These are phyloP conservation scores for Pyracantha coccinea DNA, from an alignment of 331 rosid genomes.

Conservation along the genomic window DNA sequence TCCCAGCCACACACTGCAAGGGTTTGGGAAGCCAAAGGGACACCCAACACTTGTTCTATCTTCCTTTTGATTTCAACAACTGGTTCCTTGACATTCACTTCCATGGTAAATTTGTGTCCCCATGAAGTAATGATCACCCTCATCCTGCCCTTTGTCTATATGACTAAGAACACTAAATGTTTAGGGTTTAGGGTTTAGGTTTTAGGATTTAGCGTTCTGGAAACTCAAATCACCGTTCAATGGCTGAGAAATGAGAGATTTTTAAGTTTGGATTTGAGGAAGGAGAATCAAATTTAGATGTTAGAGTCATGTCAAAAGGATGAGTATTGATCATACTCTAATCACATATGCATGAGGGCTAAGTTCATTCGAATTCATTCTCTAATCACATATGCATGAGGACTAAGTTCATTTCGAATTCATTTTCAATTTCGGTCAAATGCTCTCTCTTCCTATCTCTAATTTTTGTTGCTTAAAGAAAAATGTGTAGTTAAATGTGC, in stretches of 20 bases:
- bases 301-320: slow-evolving; percentile 32
- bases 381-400: not conserved
- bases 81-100: slow-evolving; percentile 48
- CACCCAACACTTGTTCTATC: slow-evolving; percentile 56
- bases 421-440: too few species aligned
- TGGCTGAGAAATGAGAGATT: not conserved
- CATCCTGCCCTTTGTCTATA: slow-evolving; percentile 16
- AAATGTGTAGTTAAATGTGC: not conserved
- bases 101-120: slow-evolving; percentile 39
- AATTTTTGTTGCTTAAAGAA: not conserved
- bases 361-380: not conserved
- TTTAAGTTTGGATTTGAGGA: not conserved
- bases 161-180: not conserved
- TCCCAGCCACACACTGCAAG: slow-evolving; percentile 71
- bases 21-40: slow-evolving; percentile 52
- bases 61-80: slow-evolving; percentile 56
- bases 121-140: slow-evolving; percentile 32
- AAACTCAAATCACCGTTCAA: not conserved
- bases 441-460: not conserved
- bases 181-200: not conserved
- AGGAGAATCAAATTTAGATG: not conserved
- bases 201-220: too few species aligned
- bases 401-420: too few species aligned
- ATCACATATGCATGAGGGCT: not conserved
- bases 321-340: slow-evolving; percentile 17